Base-by-base conservation (phyloP, 2,329 filamentous ascomycete species). In the Periglandula ipomoeae region DNA sequence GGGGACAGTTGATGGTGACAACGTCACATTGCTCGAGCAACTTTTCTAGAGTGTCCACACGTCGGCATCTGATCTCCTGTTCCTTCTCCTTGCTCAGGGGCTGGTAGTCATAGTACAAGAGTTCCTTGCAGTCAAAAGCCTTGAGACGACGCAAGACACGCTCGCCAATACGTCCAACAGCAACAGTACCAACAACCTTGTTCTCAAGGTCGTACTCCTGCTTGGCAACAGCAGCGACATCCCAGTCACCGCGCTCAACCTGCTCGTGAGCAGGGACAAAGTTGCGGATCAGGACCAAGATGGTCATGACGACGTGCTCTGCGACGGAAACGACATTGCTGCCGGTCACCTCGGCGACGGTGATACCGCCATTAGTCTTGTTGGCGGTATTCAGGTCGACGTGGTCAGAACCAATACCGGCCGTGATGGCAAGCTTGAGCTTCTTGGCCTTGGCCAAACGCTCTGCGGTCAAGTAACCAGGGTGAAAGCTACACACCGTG, bases 41-140 rank as follows among this genome's bases (percentile, higher is more conserved):
- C 70, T 97, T 91, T 78, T 96, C 90, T 63, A 98, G 83, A 63
- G 68, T 79, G 44, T 91, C 85, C 52, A 97, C 89, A 54, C 93
- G 83, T 63, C 89, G 81, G 81, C 85, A 90, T 69, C 91, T 91
- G 72, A 97, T 97, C 78, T 96, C 91, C 72, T 86, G 82, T 82
- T 97, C 90, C 61, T 82, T 77, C 76, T 95, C 89, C 52, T 88
- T 65, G 52, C 73, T 78, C 56, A 98, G 79, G 46, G 91, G 89
- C 80, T 98, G 93, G 85, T 98, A 98, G 76, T 98, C 93, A 69
- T 87, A 97, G 87, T 98, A 98, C 56, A 97, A 82, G 45, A 98
- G 82, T 79, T 97, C 91, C 84, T 95, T 95, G 88, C 93, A 98
- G 78, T 95, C 91, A 66, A 98, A 98, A 58, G 90, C 76, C 83